phyloP scores from a whole-genome alignment of 2,329 filamentous ascomycete genomes.

The Colletotrichum tabaci region DNA sequence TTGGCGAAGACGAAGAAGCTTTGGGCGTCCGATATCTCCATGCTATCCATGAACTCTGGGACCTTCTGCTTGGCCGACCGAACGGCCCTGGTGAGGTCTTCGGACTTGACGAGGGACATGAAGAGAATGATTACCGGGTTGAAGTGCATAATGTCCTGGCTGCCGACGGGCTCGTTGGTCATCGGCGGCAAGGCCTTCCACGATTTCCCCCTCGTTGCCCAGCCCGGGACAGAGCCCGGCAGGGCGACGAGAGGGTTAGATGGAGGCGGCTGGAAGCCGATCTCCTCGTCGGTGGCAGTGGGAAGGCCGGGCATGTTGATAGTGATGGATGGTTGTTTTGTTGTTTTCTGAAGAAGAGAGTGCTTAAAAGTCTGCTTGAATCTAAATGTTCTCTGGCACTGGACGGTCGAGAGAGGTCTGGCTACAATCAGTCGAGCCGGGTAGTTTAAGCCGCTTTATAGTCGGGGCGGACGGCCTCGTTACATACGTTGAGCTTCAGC shows the following conservation, averaged over 20 bases:
- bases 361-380: background rate
- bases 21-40: slow-evolving; percentile 43
- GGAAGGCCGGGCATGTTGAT: slow-evolving; percentile 43
- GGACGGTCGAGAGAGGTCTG: background rate
- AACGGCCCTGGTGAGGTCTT: slow-evolving; percentile 42
- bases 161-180: slow-evolving; percentile 25
- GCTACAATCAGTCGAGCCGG: background rate
- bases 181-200: slow-evolving; percentile 8
- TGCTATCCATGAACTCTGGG: slow-evolving; percentile 45
- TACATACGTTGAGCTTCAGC: background rate
- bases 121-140: slow-evolving; percentile 46
- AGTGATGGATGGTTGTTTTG: too few relatives aligned
- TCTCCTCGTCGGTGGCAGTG: slow-evolving; percentile 44
- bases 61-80: slow-evolving; percentile 39
- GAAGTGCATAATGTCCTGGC: slow-evolving; percentile 36
- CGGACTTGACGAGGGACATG: slow-evolving; percentile 39
- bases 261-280: slow-evolving; percentile 46
- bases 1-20: slow-evolving; percentile 49
- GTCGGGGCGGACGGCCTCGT: background rate
- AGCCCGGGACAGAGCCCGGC: slow-evolving; percentile 1
- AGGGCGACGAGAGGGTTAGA: background rate
- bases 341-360: background rate
- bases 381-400: background rate
- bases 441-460: background rate
- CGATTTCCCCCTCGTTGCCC: background rate